Conservation (phyloP, 1,139 yeast species). For the Nakaseomyces delphensis region DNA sequence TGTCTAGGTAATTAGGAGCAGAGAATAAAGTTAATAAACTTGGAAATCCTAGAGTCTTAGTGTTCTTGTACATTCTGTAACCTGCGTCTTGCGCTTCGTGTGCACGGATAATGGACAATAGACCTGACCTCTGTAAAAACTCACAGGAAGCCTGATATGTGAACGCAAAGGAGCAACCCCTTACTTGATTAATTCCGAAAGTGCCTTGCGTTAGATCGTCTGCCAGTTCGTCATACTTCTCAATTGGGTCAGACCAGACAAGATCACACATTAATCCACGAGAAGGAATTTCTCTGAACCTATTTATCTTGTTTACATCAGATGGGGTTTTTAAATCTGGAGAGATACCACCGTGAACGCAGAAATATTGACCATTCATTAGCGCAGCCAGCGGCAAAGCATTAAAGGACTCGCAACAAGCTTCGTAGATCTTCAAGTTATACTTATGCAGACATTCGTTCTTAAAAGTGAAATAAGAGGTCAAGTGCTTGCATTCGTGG, state of each 20-base stretch:
- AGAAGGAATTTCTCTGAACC: constrained; percentile 92
- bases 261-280: constrained; percentile 91
- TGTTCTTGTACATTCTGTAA: constrained; percentile 84
- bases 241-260: constrained; percentile 93
- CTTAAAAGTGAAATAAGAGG: constrained; percentile 90
- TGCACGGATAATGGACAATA: constrained; percentile 81
- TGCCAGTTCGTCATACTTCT: constrained; percentile 58
- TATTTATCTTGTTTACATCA: constrained; percentile 60
- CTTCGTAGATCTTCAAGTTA: constrained; percentile 57
- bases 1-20: constrained; percentile 92
- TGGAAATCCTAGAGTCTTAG: constrained; percentile 86
- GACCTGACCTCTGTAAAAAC: constrained; percentile 70
- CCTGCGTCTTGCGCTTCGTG: constrained; percentile 99
- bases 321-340: constrained; percentile 69
- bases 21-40: constrained; percentile 85
- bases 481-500: constrained; percentile 90
- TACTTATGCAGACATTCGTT: constrained; percentile 87
- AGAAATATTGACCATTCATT: constrained; percentile 89
- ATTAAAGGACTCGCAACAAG: constrained; percentile 72
- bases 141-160: constrained; percentile 78
- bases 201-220: constrained; percentile 25
- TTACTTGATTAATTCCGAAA: constrained; percentile 61
- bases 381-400: constrained; percentile 88
- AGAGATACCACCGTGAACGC: constrained; percentile 96
- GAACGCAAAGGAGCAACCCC: constrained; percentile 91